Percentiles rank a stretch among this genome's conserved stretches.
Evolutionary conservation across 1,284 basidiomycete genomes (phyloP).

Genomic region (Laetiporus sulphureus): DNA sequence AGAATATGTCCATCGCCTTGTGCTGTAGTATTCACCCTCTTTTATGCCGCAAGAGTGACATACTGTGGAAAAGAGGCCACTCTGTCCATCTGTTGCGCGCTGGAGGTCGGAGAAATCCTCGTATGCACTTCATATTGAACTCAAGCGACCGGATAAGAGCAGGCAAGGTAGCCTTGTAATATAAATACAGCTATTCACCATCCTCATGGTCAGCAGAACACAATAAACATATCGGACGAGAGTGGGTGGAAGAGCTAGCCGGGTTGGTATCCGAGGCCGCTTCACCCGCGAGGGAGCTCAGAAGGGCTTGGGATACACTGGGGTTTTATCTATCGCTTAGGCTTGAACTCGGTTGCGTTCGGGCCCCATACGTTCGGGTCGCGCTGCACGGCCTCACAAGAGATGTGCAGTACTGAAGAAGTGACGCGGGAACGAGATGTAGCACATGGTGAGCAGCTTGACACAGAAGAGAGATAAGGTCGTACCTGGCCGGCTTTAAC

Average conservation of each 20-base stretch:
- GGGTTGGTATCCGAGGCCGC: constrained; percentile 27
- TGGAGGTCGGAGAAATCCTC: constrained; percentile 33
- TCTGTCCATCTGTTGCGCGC: constrained; percentile 28
- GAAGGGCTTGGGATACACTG: constrained; percentile 23
- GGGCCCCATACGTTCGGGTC: constrained; percentile 36
- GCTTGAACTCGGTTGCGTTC: constrained; percentile 35
- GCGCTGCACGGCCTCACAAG: constrained; percentile 27
- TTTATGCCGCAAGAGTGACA: constrained; percentile 15
- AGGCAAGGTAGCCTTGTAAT: constrained; percentile 34
- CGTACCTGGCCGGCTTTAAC: constrained; percentile 32
- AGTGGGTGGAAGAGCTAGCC: constrained; percentile 2
- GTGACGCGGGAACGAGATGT: background rate
- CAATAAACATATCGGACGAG: too few species aligned
- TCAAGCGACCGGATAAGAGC: constrained; percentile 30
- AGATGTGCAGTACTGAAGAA: constrained; percentile 26
- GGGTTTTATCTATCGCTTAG: constrained; percentile 30
- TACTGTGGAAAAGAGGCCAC: constrained; percentile 17
- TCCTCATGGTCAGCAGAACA: too few species aligned
- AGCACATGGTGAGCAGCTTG: too few species aligned
- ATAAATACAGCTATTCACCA: too few species aligned
- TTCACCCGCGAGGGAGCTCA: constrained; percentile 26
- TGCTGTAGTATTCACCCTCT: too few species aligned
- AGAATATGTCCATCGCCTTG: too few species aligned
- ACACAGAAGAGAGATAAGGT: constrained; percentile 14
- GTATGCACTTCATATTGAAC: constrained; percentile 29